These are phyloP conservation scores for Xylaria sp. DNA, from an alignment of 2,329 filamentous ascomycete genomes.

Conservation along the genomic window DNA sequence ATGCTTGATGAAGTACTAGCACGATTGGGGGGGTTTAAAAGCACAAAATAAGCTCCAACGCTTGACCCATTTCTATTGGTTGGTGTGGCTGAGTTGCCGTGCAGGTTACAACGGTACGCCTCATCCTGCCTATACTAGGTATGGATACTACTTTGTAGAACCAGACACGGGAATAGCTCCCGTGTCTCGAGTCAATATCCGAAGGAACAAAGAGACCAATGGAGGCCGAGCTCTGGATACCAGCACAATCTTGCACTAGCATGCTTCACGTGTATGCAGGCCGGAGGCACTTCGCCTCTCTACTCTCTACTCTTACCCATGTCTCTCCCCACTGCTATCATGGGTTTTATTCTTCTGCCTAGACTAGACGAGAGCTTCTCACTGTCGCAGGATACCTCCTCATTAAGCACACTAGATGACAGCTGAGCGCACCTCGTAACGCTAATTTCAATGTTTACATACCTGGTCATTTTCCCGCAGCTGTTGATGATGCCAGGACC, in stretches of 20 bases:
- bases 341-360: constrained; percentile 8
- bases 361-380: too few relatives aligned
- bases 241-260: background rate
- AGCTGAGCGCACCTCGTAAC: background rate
- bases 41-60: too few relatives aligned
- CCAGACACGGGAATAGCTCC: background rate
- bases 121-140: background rate
- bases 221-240: background rate
- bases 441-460: background rate
- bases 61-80: too few relatives aligned
- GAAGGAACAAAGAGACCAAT: too few relatives aligned
- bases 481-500: background rate
- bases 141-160: background rate
- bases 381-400: too few relatives aligned
- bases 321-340: background rate
- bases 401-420: background rate
- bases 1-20: too few relatives aligned
- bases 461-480: background rate
- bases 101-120: background rate
- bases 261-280: too few relatives aligned
- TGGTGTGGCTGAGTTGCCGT: too few relatives aligned
- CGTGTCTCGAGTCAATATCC: background rate
- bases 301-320: background rate
- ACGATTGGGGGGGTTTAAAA: too few relatives aligned
- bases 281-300: background rate